Evolutionary conservation across 2,329 filamentous ascomycete genomes (phyloP).

Genomic region (Xylaria sp.): DNA sequence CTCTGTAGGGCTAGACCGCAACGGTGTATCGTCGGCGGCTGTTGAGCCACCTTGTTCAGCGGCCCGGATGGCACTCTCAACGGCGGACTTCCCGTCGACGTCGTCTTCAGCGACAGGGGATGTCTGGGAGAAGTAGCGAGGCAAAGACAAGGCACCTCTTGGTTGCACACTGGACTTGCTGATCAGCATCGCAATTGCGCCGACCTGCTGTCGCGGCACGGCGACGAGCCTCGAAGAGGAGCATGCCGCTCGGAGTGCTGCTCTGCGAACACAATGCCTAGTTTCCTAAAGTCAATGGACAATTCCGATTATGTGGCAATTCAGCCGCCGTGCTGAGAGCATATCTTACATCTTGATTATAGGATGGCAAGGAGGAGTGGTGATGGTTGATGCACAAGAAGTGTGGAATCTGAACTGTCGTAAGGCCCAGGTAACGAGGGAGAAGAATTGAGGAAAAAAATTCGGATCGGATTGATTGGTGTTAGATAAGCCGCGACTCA

Average conservation of each 20-base stretch:
- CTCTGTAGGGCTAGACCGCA: constrained; percentile 17
- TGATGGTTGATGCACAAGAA: background rate
- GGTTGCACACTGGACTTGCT: constrained; percentile 44
- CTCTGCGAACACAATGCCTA: constrained; percentile 51
- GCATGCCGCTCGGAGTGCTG: constrained; percentile 48
- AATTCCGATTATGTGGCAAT: background rate
- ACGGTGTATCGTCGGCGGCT: background rate
- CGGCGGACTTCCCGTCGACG: constrained; percentile 31
- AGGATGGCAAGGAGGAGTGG: background rate
- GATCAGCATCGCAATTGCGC: constrained; percentile 45
- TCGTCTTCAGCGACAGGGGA: constrained; percentile 39
- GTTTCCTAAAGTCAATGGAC: constrained; percentile 34
- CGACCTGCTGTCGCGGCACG: constrained; percentile 47
- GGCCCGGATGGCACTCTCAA: constrained; percentile 17
- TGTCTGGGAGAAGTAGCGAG: constrained; percentile 50
- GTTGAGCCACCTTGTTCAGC: constrained; percentile 10
- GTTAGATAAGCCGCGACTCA: background rate
- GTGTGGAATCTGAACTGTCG: background rate
- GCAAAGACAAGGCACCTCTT: constrained; percentile 38
- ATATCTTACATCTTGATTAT: constrained; percentile 41
- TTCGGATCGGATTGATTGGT: constrained; percentile 5
- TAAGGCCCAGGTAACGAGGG: background rate
- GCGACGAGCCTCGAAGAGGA: constrained; percentile 44
- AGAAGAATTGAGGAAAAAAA: constrained; percentile 21
- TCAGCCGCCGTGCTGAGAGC: too few species aligned